These are phyloP conservation scores for Cercophora newfieldiana DNA, from an alignment of 495 filamentous ascomycete species.

Conservation along the genomic window DNA sequence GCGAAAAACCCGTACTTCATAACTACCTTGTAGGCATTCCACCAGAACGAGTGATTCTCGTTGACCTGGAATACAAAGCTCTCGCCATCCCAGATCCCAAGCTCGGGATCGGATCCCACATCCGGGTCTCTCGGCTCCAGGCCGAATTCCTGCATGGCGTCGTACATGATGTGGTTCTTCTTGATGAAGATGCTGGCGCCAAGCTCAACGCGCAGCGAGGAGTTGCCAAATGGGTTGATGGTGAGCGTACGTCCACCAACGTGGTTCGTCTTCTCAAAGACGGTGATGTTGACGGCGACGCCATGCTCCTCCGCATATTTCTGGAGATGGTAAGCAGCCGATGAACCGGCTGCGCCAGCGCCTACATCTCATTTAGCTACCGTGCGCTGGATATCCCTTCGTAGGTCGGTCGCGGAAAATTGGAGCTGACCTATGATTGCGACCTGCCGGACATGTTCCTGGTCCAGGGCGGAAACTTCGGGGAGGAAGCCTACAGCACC, in stretches of 20 bases:
- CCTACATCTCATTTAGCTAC: constrained; percentile 51
- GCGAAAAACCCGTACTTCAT: constrained; percentile 79
- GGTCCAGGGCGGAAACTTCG: neutral
- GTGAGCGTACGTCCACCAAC: constrained; percentile 90
- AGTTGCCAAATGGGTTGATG: constrained; percentile 73
- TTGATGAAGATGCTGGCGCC: constrained; percentile 92
- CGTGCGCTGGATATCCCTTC: neutral
- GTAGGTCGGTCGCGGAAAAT: neutral
- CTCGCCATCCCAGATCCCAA: constrained; percentile 87
- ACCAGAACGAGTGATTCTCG: constrained; percentile 62
- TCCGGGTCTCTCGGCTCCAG: constrained; percentile 48
- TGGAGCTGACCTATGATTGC: constrained; percentile 46
- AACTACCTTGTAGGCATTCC: constrained; percentile 73
- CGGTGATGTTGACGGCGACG: constrained; percentile 68
- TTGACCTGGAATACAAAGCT: constrained; percentile 65
- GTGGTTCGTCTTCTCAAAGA: constrained; percentile 79
- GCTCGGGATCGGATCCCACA: constrained; percentile 38
- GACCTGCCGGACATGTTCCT: constrained; percentile 35
- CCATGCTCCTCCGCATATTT: constrained; percentile 61
- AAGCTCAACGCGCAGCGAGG: constrained; percentile 73
- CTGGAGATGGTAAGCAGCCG: constrained; percentile 78
- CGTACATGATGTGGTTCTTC: constrained; percentile 78
- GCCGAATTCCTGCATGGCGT: constrained; percentile 70
- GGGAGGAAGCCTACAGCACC: neutral
- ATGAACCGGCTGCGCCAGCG: constrained; percentile 86